Conservation (phyloP, 108 stramenopile species). For the Stephanodiscus triporus region DNA sequence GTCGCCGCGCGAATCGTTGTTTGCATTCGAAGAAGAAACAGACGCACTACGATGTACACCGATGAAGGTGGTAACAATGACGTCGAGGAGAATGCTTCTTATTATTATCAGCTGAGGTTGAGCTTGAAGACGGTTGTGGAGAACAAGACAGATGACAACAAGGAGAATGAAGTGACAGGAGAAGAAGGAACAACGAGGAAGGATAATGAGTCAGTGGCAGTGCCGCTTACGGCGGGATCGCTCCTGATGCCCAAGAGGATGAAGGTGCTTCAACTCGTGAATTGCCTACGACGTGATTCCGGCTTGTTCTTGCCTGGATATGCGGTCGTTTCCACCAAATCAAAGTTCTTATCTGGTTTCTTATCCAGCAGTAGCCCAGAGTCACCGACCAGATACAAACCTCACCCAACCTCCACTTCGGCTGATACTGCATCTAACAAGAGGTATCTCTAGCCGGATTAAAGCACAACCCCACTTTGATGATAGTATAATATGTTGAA, state of each 20-base stretch:
- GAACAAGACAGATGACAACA: slow-evolving; percentile 6
- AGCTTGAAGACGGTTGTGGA: slow-evolving; percentile 51
- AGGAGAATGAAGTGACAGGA: neutral
- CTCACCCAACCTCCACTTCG: no score
- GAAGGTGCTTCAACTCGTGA: slow-evolving; percentile 78
- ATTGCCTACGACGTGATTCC: slow-evolving; percentile 47
- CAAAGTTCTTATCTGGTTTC: slow-evolving; percentile 64
- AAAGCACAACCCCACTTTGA: no score
- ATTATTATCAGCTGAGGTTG: slow-evolving; percentile 32
- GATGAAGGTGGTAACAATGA: slow-evolving; percentile 29
- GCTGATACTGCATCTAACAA: no score
- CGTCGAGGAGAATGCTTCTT: slow-evolving; percentile 36
- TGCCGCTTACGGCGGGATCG: slow-evolving; percentile 59
- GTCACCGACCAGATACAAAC: no score
- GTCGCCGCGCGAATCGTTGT: slow-evolving; percentile 74
- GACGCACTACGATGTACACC: slow-evolving; percentile 3
- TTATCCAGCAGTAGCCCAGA: slow-evolving; percentile 6
- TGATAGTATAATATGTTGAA: no score
- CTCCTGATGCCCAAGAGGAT: slow-evolving; percentile 70
- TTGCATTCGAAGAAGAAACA: slow-evolving; percentile 38
- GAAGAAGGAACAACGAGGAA: slow-evolving; percentile 21
- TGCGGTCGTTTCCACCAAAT: slow-evolving; percentile 76
- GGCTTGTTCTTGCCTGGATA: slow-evolving; percentile 73
- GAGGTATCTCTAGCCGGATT: no score
- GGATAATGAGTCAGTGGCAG: slow-evolving; percentile 21